Percentiles rank a stretch among this genome's conserved stretches.
Conservation (phyloP, 2,329 filamentous ascomycete species). For the Epichloe elymi region DNA sequence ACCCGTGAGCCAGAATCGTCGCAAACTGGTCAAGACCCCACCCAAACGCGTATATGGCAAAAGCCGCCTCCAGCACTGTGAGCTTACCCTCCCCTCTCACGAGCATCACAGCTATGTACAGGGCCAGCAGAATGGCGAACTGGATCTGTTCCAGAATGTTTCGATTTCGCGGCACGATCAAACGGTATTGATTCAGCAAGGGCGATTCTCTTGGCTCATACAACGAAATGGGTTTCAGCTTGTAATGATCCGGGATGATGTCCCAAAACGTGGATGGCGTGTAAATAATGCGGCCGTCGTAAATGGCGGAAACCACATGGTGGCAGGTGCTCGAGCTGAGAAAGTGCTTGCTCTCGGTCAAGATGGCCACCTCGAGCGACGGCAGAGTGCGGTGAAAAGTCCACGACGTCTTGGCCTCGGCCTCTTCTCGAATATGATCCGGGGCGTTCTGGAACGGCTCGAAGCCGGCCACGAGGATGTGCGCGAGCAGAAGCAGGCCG, state of each 20-base stretch:
- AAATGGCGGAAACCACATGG: conserved; percentile 72
- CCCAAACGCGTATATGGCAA: conserved; percentile 61
- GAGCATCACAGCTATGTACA: conserved; percentile 64
- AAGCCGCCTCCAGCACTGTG: conserved; percentile 48
- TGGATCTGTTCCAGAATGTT: conserved; percentile 64
- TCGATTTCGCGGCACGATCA: conserved; percentile 68
- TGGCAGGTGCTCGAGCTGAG: conserved; percentile 66
- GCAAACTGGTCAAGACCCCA: conserved; percentile 71
- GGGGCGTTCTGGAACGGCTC: conserved; percentile 79
- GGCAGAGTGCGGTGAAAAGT: conserved; percentile 50
- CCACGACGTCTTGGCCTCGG: conserved; percentile 34
- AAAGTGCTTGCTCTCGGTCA: conserved; percentile 70
- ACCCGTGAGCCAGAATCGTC: conserved; percentile 61
- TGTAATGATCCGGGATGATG: conserved; percentile 76
- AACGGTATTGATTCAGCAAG: conserved; percentile 69
- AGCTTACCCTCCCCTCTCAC: conserved; percentile 45
- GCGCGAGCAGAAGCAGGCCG: conserved; percentile 60
- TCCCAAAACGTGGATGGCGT: conserved; percentile 72
- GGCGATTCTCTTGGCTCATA: conserved; percentile 68
- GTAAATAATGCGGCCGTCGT: conserved; percentile 67
- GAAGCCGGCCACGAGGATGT: conserved; percentile 72
- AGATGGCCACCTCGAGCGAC: conserved; percentile 69
- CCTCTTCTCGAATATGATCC: conserved; percentile 46
- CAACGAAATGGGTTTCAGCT: conserved; percentile 66
- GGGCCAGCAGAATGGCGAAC: conserved; percentile 52